These are phyloP conservation scores for Achaetomiella virescens DNA, from an alignment of 495 filamentous ascomycete genomes.

Conservation along the genomic window DNA sequence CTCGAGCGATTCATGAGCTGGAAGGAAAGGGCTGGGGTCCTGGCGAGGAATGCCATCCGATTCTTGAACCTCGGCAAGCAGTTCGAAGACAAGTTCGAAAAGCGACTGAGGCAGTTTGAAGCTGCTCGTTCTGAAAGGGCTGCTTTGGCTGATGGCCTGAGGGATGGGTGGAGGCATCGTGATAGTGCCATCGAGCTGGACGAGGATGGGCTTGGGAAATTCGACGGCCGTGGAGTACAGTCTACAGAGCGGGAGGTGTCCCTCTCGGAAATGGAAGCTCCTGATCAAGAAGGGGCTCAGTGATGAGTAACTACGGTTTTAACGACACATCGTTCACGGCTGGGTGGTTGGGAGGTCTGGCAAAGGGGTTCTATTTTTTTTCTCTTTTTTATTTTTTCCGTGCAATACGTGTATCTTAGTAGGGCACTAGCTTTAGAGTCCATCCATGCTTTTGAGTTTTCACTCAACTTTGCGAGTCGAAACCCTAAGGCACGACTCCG, in stretches of 20 bases:
- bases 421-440: too few species aligned
- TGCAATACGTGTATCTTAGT: too few species aligned
- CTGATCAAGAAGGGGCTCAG: neutral
- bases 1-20: constrained; percentile 22
- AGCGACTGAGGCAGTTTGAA: constrained; percentile 9
- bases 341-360: too few species aligned
- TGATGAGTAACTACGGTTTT: too few species aligned
- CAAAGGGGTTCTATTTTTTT: too few species aligned
- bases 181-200: constrained; percentile 6
- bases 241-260: neutral
- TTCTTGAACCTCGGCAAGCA: constrained; percentile 20
- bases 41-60: constrained; percentile 21
- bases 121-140: neutral
- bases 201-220: neutral
- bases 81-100: constrained; percentile 18
- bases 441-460: too few species aligned
- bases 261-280: neutral
- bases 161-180: constrained; percentile 7
- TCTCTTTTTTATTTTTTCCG: too few species aligned
- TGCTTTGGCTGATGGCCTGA: neutral
- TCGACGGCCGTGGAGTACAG: neutral
- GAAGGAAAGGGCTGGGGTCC: constrained; percentile 20
- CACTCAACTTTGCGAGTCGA: too few species aligned
- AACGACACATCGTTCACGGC: too few species aligned
- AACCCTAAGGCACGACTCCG: too few species aligned